Conservation (phyloP, 2,329 filamentous ascomycete genomes). For the Corinectria fuckeliana region DNA sequence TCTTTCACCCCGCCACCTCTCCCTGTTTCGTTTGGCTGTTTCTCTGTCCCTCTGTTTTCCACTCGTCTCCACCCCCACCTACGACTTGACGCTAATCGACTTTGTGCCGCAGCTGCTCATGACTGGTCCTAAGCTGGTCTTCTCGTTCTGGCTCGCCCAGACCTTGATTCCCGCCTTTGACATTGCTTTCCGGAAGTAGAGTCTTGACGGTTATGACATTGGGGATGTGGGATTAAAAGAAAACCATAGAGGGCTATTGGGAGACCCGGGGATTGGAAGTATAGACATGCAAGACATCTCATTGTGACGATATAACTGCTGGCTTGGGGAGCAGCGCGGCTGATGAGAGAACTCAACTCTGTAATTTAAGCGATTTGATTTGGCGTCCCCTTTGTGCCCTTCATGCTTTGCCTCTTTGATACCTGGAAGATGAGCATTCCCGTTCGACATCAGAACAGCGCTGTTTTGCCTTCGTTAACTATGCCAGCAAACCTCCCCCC, state of each 20-base stretch:
- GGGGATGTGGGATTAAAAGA: slow-evolving; percentile 6
- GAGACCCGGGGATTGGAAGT: slow-evolving; percentile 21
- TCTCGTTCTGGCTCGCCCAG: slow-evolving; percentile 99
- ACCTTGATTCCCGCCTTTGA: slow-evolving; percentile 95
- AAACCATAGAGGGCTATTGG: slow-evolving; percentile 12
- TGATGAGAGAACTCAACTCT: slow-evolving; percentile 38
- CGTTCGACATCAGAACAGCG: too few relatives aligned
- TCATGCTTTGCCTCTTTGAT: not conserved
- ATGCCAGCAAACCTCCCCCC: too few relatives aligned
- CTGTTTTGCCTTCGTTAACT: too few relatives aligned
- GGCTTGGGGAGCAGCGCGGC: slow-evolving; percentile 25
- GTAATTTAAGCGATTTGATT: slow-evolving; percentile 42
- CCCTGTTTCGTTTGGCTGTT: not conserved
- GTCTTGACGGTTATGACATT: too few relatives aligned
- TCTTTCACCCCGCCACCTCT: not conserved
- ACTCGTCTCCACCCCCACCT: slow-evolving; percentile 18
- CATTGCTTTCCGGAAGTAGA: slow-evolving; percentile 46
- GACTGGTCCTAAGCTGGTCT: slow-evolving; percentile 98
- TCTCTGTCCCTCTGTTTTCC: too few relatives aligned
- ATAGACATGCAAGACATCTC: slow-evolving; percentile 31
- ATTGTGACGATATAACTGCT: slow-evolving; percentile 34
- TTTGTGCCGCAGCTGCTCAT: slow-evolving; percentile 73
- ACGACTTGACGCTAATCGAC: slow-evolving; percentile 27
- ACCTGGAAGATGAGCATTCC: not conserved
- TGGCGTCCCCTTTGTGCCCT: slow-evolving; percentile 18